These are phyloP conservation scores for Brassica juncea DNA, from an alignment of 345 rosid genomes.

Conservation along the genomic window DNA sequence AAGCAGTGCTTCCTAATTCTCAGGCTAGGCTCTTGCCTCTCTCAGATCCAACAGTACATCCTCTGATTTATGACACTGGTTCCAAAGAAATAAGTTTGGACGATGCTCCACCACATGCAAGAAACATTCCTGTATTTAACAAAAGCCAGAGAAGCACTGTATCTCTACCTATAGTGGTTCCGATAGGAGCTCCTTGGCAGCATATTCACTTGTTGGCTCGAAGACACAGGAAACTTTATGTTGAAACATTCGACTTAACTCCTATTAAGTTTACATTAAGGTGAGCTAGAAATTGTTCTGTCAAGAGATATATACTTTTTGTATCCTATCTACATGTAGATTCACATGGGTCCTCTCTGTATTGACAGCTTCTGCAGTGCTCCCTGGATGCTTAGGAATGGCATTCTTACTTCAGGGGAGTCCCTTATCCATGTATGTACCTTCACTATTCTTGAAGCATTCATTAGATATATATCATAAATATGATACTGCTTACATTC, in stretches of 20 bases:
- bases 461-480: background rate
- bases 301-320: slow-evolving; percentile 15
- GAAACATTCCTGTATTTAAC: slow-evolving; percentile 39
- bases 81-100: slow-evolving; percentile 45
- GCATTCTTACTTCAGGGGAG: slow-evolving; percentile 71
- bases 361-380: slow-evolving; percentile 88
- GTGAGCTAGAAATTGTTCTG: slow-evolving; percentile 42
- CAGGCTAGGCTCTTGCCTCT: slow-evolving; percentile 56
- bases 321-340: slow-evolving; percentile 26
- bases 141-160: slow-evolving; percentile 46
- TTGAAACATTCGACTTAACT: slow-evolving; percentile 77
- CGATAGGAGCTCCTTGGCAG: slow-evolving; percentile 99
- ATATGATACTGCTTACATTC: background rate
- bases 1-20: slow-evolving; percentile 64
- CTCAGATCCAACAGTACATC: slow-evolving; percentile 53
- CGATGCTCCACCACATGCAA: slow-evolving; percentile 44
- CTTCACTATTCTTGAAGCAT: slow-evolving; percentile 15
- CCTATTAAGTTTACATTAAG: slow-evolving; percentile 77
- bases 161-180: slow-evolving; percentile 66
- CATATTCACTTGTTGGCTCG: slow-evolving; percentile 73
- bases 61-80: slow-evolving; percentile 44
- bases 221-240: slow-evolving; percentile 79
- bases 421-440: slow-evolving; percentile 84
- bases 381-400: slow-evolving; percentile 88
- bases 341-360: slow-evolving; percentile 25